Evolutionary conservation across 805 yeast genomes (phyloP).

Genomic region (Candida vaughaniae): DNA sequence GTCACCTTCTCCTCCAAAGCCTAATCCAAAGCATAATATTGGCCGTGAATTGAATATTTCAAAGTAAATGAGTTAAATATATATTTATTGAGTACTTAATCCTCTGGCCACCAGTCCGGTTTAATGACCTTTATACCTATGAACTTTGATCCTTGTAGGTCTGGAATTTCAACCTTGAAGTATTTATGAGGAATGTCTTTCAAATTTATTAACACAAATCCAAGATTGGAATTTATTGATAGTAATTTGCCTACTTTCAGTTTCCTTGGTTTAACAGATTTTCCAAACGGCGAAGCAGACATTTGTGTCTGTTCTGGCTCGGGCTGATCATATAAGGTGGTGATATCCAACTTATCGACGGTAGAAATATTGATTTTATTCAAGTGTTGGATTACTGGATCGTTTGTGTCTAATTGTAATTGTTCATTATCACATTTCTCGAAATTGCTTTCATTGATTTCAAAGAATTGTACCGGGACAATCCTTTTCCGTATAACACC

Average conservation of each 20-base stretch:
- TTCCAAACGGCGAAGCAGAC: slow-evolving; percentile 7
- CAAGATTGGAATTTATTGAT: slow-evolving; percentile 55
- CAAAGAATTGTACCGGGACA: slow-evolving; percentile 56
- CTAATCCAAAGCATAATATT: slow-evolving; percentile 14
- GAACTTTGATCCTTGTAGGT: slow-evolving; percentile 18
- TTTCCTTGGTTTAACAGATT: slow-evolving; percentile 31
- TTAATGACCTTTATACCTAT: slow-evolving; percentile 51
- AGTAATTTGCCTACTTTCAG: slow-evolving; percentile 61
- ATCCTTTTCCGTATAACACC: slow-evolving; percentile 83
- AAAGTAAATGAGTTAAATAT: slow-evolving; percentile 1
- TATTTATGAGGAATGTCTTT: slow-evolving; percentile 46
- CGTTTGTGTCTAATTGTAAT: slow-evolving; percentile 14
- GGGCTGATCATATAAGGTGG: slow-evolving; percentile 21
- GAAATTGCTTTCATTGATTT: slow-evolving; percentile 11
- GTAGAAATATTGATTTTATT: slow-evolving; percentile 12
- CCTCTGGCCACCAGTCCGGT: slow-evolving; percentile 77
- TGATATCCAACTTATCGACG: slow-evolving; percentile 17
- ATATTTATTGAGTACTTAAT: neutral
- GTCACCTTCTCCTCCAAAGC: neutral
- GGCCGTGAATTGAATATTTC: slow-evolving; percentile 17
- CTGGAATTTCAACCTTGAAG: slow-evolving; percentile 29
- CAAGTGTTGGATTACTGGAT: slow-evolving; percentile 18
- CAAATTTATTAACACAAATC: slow-evolving; percentile 58
- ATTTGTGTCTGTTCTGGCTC: slow-evolving; percentile 7
- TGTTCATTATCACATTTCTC: slow-evolving; percentile 14